Percentiles rank a stretch among this genome's conserved stretches.
phyloP scores from a whole-genome alignment of 2,329 filamentous ascomycete species.

The Myotisia sp. region DNA sequence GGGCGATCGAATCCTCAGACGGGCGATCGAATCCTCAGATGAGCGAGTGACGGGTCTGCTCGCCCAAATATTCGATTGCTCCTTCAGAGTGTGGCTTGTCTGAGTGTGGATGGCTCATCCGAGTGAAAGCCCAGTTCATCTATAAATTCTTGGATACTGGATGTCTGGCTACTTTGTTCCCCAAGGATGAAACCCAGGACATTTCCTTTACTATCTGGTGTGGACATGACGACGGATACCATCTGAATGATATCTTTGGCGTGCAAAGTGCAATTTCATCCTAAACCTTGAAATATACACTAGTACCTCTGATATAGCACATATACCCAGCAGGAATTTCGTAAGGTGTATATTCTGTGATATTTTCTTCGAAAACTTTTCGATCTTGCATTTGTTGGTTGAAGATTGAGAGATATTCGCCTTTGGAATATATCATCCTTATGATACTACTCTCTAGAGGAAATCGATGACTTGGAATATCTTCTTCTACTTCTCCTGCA shows the following conservation, averaged over 20 bases:
- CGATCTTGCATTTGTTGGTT: conserved; percentile 2
- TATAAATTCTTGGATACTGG: too few species aligned
- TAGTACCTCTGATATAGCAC: conserved; percentile 5
- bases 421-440: conserved; percentile 8
- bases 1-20: too few species aligned
- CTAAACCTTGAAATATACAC: conserved; percentile 6
- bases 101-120: too few species aligned
- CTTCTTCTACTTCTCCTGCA: conserved; percentile 6
- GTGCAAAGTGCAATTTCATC: conserved; percentile 1
- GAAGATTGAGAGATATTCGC: conserved; percentile 7
- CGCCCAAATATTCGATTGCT: too few species aligned
- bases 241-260: conserved; percentile 4
- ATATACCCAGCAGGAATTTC: conserved; percentile 7
- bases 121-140: too few species aligned
- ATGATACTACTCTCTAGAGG: neutral
- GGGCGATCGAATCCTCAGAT: too few species aligned
- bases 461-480: conserved; percentile 8
- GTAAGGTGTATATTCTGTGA: conserved; percentile 4
- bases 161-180: too few species aligned
- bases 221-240: conserved; percentile 6
- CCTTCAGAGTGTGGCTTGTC: too few species aligned
- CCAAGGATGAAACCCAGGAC: too few species aligned
- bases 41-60: too few species aligned
- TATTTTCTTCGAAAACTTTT: neutral
- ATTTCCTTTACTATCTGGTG: conserved; percentile 8